These are phyloP conservation scores for Ensete glaucum DNA, from an alignment of 176 grass and related monocot genomes.

Conservation along the genomic window DNA sequence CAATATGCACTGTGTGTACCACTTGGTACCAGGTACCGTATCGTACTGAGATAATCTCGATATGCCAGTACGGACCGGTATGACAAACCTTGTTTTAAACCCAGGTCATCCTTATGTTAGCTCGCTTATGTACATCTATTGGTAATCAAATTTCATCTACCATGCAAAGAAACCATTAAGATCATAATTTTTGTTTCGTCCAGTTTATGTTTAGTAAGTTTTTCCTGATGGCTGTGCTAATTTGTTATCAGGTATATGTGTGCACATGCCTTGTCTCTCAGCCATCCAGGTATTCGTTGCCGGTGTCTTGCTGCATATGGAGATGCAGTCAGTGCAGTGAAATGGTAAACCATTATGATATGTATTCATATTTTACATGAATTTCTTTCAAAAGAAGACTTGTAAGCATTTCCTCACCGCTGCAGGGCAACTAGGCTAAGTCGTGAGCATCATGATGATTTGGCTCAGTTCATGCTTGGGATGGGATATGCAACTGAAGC, in stretches of 20 bases:
- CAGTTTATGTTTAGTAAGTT: background rate
- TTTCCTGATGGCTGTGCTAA: background rate
- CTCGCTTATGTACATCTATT: background rate
- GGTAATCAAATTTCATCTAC: background rate
- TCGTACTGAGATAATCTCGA: too few relatives aligned
- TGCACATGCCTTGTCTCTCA: conserved; percentile 95
- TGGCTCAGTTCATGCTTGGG: conserved; percentile 98
- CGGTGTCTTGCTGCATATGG: conserved; percentile 96
- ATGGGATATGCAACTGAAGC: conserved; percentile 99
- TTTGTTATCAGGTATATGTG: conserved; percentile 77
- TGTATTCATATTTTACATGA: conserved; percentile 17
- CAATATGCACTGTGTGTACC: too few relatives aligned
- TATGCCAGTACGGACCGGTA: too few relatives aligned
- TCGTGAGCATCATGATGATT: conserved; percentile 95
- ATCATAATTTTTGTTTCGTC: too few relatives aligned
- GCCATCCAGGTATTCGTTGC: conserved; percentile 97
- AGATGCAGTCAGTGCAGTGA: conserved; percentile 97
- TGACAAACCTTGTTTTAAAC: too few relatives aligned
- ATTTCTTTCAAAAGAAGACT: background rate
- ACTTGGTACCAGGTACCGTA: too few relatives aligned
- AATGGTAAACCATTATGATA: conserved; percentile 51
- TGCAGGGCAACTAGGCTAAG: conserved; percentile 92
- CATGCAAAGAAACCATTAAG: background rate
- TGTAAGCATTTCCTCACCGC: conserved; percentile 14
- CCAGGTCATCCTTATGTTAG: background rate